Base-by-base conservation (phyloP, 2,329 filamentous ascomycete genomes). In the Paraconiothyrium sp. region DNA sequence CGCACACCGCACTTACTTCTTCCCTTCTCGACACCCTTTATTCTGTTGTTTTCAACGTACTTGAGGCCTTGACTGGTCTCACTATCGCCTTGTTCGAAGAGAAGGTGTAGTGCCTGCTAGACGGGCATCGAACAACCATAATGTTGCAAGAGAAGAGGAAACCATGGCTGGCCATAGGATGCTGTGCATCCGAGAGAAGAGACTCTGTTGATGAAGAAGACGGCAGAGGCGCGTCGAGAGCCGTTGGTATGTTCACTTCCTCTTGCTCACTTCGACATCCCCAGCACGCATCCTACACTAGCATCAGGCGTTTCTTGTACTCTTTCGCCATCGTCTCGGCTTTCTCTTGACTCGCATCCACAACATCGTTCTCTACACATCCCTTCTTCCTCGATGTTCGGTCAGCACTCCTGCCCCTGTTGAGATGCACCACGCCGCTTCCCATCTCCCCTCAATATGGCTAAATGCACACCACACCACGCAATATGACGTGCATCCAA, bases 131-230 rank as follows among this genome's bases (percentile, higher is more conserved):
- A 30, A 27, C 16, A 55, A 54, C 5, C 34, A 37, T 56, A 56
- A 68, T 70, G 67, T 59, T 66, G 59, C 62, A 60, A 57, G 58
- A 61, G 58, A 64, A 66, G 47, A 63, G 66, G 57, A 65, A 63
- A 60, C 59, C 72, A 62, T 79, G 76, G 76, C 68, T 75, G 72
- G 75, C 70, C 67, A 76, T 77, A 60, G 73, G 75, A 67, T 79
- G 76, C 74, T 78, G 76, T 73, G 75, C 73, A 71, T 75, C 76
- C 57, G 41, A 50, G 52, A 69, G 65, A 52, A 69, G 66, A 56
- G 71, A 73, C 48, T 54, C 54, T 4, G 55, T 69, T 47, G 69
- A 69, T 3, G 68, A 72, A n/a, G 69, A 76, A 54, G 68, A 66
- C 22, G 52, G 62, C 7, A 66, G 65, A 30, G 59, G 61, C 16